Base-by-base conservation (phyloP, 495 filamentous ascomycete species). In the Sordaria brevicollis region DNA sequence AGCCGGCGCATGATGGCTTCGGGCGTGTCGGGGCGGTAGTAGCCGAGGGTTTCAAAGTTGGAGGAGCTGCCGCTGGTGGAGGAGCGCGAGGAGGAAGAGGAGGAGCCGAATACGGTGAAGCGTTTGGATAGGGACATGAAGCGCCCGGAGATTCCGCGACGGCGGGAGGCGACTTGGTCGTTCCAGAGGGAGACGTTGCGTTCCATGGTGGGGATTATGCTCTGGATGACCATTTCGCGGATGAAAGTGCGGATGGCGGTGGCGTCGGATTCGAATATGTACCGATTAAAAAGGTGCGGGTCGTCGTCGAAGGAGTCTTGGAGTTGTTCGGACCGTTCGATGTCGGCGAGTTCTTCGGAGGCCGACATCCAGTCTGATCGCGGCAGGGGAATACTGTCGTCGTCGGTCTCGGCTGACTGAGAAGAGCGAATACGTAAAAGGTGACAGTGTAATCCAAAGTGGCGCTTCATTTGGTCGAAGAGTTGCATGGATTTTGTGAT, bases 401-500 rank as follows among this genome's bases (percentile, higher is more conserved):
- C 95, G 80, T 98, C 96, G 1, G 93, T 93, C 39, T 92, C 89
- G 19, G 93, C 88, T 79, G 93, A 95, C 73, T 92, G 90, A 68
- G 89, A 90, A 74, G 91, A 93, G 73, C 94, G 87, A 29, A 99
- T 82, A 41, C 95, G 83, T 5, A 99, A 85, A 3, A 99, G 85
- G 79, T 98, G 95, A 77, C 95, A 99, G 78, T 98, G 93, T 25
- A 99, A 82, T 4, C 95, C 95, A 73, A 98, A 94, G 78, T 97
- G 93, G 33, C 94, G 87, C 80, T 98, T 98, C 95, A 99, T 99
- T 77, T 96, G 91, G 71, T 98, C 94, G 76, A 95, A 99, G 29
- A 97, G 83, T 54, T 86, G 86, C 76, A 91, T 96, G 36, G 90
- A 96, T 78, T 93, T 94, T 13, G 88, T 85, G 66, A 97, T 95